phyloP scores from a whole-genome alignment of 176 grass and related monocot genomes.

The Carex kokanica region DNA sequence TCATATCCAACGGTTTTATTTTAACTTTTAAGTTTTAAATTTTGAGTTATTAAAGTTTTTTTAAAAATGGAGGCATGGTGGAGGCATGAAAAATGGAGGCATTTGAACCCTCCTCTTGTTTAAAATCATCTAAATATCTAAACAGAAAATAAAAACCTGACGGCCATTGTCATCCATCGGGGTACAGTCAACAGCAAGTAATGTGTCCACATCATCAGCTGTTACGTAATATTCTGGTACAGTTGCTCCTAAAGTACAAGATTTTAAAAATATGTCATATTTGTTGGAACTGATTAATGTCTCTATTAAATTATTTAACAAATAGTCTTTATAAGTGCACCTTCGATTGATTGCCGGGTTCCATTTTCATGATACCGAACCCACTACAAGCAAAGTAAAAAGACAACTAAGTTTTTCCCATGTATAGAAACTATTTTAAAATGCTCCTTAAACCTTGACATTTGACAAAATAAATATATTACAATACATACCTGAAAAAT shows the following conservation, averaged over 20 bases:
- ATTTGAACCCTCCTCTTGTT: too few relatives aligned
- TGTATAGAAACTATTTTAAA: conserved; percentile 7
- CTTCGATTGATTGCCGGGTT: conserved; percentile 73
- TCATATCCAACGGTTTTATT: too few relatives aligned
- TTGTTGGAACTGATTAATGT: neutral
- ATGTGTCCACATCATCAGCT: conserved; percentile 84
- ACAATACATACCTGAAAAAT: conserved; percentile 78
- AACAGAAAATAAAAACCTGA: conserved; percentile 47
- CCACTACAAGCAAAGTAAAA: conserved; percentile 56
- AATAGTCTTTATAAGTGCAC: conserved; percentile 28
- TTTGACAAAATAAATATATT: neutral
- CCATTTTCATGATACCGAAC: conserved; percentile 82
- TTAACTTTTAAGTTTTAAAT: too few relatives aligned
- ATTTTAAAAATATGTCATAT: conserved; percentile 30
- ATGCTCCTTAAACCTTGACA: neutral
- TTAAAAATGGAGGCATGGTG: too few relatives aligned
- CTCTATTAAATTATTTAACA: conserved; percentile 19
- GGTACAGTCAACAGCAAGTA: conserved; percentile 89
- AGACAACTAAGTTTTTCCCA: conserved; percentile 7
- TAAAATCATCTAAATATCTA: neutral
- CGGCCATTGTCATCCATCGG: conserved; percentile 90
- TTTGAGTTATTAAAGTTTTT: too few relatives aligned
- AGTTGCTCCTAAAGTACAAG: conserved; percentile 58
- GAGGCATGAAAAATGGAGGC: too few relatives aligned
- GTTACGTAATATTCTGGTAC: conserved; percentile 83